Percentiles rank a stretch among this genome's conserved stretches.
Evolutionary conservation across 352 stramenopile genomes (phyloP).

Genomic region (Pythium pyrilobum): DNA sequence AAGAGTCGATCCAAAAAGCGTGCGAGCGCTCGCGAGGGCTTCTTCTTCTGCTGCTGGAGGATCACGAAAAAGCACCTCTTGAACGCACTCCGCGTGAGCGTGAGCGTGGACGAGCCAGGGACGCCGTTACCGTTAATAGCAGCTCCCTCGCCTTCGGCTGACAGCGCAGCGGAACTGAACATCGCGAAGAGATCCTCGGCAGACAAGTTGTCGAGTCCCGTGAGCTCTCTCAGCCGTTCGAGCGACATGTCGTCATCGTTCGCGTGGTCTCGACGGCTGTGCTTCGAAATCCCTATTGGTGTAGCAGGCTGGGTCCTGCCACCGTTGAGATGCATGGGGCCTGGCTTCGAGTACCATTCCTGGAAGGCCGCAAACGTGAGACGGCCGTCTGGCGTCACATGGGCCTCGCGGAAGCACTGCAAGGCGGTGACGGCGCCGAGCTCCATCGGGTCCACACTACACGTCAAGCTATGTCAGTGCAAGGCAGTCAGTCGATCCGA

Average conservation of each 20-base stretch:
- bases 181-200: slow-evolving; percentile 56
- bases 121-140: not conserved
- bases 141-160: not conserved
- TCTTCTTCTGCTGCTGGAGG: slow-evolving; percentile 49
- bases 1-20: slow-evolving; percentile 72
- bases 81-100: slow-evolving; percentile 59
- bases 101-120: slow-evolving; percentile 1
- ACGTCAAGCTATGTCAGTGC: no score
- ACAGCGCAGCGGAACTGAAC: slow-evolving; percentile 32
- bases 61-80: slow-evolving; percentile 65
- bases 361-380: slow-evolving; percentile 73
- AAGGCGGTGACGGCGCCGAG: slow-evolving; percentile 60
- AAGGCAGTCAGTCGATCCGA: not conserved
- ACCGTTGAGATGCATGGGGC: slow-evolving; percentile 35
- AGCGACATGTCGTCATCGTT: slow-evolving; percentile 19
- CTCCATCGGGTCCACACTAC: slow-evolving; percentile 58
- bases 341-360: slow-evolving; percentile 72
- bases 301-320: slow-evolving; percentile 1
- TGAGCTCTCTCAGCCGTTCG: slow-evolving; percentile 41
- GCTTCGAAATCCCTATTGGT: not conserved
- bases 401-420: slow-evolving; percentile 73
- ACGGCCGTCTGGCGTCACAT: slow-evolving; percentile 53
- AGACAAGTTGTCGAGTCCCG: slow-evolving; percentile 41
- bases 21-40: slow-evolving; percentile 40
- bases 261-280: not conserved